Base-by-base conservation (phyloP, 768 basidiomycete genomes). In the Lepiota brunneoincarnata region DNA sequence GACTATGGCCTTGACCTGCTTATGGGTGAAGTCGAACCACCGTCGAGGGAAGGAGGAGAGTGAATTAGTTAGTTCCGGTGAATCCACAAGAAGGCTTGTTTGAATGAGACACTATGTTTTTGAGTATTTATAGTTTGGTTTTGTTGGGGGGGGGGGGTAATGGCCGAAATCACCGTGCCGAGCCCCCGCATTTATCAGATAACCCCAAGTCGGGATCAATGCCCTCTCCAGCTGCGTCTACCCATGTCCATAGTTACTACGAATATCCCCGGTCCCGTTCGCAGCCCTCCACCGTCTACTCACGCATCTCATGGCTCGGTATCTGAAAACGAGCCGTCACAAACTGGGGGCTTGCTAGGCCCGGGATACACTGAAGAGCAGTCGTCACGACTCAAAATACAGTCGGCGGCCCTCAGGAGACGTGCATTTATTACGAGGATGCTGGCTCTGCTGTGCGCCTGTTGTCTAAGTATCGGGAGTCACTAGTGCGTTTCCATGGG, bases 401-500 rank as follows among this genome's bases (percentile, higher is more conserved):
- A 42, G 45, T 59, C 64, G 28, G 69, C 37, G 38, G n/a, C 44
- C n/a, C 24, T 48, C 12, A 21, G 35, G 49, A 45, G 40, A 41
- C 24, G 72, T 53, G 75, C 78, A 1, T 73, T 77, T 42, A 67
- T 82, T 58, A 73, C 89, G 17, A 75, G 87, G 45, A 63, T 69
- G 1, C 59, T 90, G 18, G 87, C 88, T 12, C 74, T 91, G 2
- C 63, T 87, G 1, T 89, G 86, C 54, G 86, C 86, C 21, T 89
- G 87, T 63, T 83, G 81, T 26, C 67, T 91, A 59, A 87, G 87
- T 61, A 70, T 91, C 34, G 89, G 89, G 31, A 86, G 86, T 58
- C 89, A 91, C 64, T 90, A 87, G 87, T 88, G 62, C 41, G 81
- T 69, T 34, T 49, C 44, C n/a, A 23, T 50, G 15, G 43, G 46